phyloP scores from a whole-genome alignment of 768 basidiomycete genomes.

The Hygrophorus russula region DNA sequence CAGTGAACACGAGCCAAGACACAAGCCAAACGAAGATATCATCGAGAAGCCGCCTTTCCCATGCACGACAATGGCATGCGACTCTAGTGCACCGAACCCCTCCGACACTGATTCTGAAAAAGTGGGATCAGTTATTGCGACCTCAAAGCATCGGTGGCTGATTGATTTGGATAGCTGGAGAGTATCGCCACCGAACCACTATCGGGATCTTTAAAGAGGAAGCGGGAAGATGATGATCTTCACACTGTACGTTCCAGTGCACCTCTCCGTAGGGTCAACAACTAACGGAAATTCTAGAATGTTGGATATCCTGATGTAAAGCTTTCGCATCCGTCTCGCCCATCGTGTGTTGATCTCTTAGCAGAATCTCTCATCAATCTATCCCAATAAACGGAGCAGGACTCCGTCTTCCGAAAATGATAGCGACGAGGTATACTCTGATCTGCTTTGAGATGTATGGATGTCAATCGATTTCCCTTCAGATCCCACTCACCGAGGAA shows the following conservation, averaged over 20 bases:
- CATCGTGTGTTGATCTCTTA: neutral
- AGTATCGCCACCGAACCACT: neutral
- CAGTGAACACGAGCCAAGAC: slow-evolving; percentile 3
- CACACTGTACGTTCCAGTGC: slow-evolving; percentile 1
- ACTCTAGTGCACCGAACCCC: neutral
- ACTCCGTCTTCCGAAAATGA: slow-evolving; percentile 27
- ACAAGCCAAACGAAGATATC: neutral
- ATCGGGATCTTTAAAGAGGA: slow-evolving; percentile 5
- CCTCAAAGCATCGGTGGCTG: too few species aligned
- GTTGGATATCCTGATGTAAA: slow-evolving; percentile 35
- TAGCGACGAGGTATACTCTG: slow-evolving; percentile 5
- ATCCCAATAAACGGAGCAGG: slow-evolving; percentile 30
- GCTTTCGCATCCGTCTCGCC: neutral
- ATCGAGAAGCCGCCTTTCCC: too few species aligned
- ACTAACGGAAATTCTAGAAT: slow-evolving; percentile 19
- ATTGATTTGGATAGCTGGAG: too few species aligned
- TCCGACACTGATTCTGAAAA: too few species aligned
- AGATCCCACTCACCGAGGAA: too few species aligned
- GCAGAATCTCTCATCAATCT: slow-evolving; percentile 38
- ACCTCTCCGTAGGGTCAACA: slow-evolving; percentile 23
- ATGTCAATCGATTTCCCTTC: neutral
- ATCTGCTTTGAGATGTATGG: neutral
- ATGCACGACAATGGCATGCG: neutral
- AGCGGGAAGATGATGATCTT: neutral
- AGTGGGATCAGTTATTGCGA: neutral